Evolutionary conservation across 495 filamentous ascomycete genomes (phyloP), one percentile per base, ranked within the genome.

Genomic region (Penicillium atrosanguineum): DNA sequence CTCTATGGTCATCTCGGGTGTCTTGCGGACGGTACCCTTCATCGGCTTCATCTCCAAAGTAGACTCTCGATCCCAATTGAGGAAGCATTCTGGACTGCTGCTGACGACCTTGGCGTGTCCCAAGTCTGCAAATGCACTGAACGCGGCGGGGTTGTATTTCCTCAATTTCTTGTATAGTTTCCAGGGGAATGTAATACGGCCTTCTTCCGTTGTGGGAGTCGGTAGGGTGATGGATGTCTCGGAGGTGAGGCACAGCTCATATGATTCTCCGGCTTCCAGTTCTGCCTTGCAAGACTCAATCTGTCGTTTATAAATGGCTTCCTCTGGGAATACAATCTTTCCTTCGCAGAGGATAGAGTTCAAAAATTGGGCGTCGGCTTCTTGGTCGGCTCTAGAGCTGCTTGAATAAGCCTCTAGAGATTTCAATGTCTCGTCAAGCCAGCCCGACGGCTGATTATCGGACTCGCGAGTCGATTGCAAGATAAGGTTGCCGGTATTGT

Each of bases 61-160:
- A 4, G 65, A 71, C 1, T 65, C 48, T 26, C 84, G 74, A 48
- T 79, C 69, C 84, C 87, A 94, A 51, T 79, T 80, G 7, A 97
- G 80, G 70, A 96, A 98, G 19, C 91, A 88, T 67, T 98, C 94
- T 0, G 94, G 94, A n/a, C 88, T 94, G 67, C 85, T 88, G 71
- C 84, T 86, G 46, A 95, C 79, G 14, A 96, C 78, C 9, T 88
- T 91, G 2, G 85, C 74, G 16, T 64, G 62, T 5, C 83, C 83
- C 20, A 97, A 74, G n/a, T 80, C 82, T 44, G 94, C 67, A 73
- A 87, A 96, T 4, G 90, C 90, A 31, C 86, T 85, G 70, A 95
- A 96, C 4, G 91, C 89, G 2, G 92, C 90, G 0, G 93, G 89
- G 57, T 97, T 95, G 41, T 80, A 79, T 5, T 73, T 65, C 14